These are phyloP conservation scores for Coriaria nepalensis DNA, from an alignment of 306 rosid genomes.

Conservation along the genomic window DNA sequence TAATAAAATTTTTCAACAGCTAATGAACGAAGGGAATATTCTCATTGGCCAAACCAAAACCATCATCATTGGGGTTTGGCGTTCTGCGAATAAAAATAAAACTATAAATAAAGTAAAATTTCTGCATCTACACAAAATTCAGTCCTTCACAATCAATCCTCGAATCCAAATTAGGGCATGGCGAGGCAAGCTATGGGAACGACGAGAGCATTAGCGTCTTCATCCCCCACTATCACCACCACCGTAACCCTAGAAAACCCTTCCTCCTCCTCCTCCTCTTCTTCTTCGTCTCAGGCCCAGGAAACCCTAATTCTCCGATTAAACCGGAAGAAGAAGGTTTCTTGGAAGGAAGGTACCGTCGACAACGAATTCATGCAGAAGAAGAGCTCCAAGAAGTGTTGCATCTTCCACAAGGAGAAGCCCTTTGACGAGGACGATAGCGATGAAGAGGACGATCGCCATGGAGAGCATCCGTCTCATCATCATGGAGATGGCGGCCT, in stretches of 20 bases:
- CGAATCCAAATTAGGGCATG: not conserved
- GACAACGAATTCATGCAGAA: conserved; percentile 96
- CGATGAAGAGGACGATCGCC: conserved; percentile 39
- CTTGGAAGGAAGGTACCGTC: conserved; percentile 88
- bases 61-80: too few species aligned
- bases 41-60: too few species aligned
- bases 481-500: conserved; percentile 14
- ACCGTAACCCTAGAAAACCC: conserved; percentile 38
- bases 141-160: too few species aligned
- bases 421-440: conserved; percentile 84
- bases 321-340: conserved; percentile 73
- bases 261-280: conserved; percentile 28
- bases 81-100: too few species aligned
- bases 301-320: conserved; percentile 56
- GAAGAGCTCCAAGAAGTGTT: conserved; percentile 94
- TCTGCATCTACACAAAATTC: too few species aligned
- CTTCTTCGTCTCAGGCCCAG: conserved; percentile 31
- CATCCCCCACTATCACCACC: conserved; percentile 20
- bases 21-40: too few species aligned
- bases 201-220: conserved; percentile 8
- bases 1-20: too few species aligned
- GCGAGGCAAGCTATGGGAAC: conserved; percentile 9
- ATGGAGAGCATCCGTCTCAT: conserved; percentile 17
- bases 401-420: conserved; percentile 79
- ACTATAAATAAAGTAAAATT: too few species aligned